These are phyloP conservation scores for Colletotrichum echinochloae DNA, from an alignment of 2,329 filamentous ascomycete species.

Conservation along the genomic window DNA sequence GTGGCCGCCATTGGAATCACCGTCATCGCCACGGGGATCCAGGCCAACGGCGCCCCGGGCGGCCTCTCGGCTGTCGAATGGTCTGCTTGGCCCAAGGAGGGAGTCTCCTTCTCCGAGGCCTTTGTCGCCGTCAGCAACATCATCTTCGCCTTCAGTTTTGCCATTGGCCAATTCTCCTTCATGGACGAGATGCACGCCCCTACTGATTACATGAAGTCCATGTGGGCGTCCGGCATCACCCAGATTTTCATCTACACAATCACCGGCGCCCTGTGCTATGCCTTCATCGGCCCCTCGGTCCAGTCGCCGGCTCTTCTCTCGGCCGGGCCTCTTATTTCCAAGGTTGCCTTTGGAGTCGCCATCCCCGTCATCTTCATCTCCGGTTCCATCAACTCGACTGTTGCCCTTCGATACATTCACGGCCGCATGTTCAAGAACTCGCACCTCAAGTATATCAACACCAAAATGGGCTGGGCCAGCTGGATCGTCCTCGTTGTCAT, in stretches of 20 bases:
- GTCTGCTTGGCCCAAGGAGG: slow-evolving; percentile 59
- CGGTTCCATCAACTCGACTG: slow-evolving; percentile 74
- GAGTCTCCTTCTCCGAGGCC: slow-evolving; percentile 63
- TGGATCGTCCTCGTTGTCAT: slow-evolving; percentile 71
- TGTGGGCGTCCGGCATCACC: slow-evolving; percentile 70
- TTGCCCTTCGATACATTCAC: slow-evolving; percentile 60
- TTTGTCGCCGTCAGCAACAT: slow-evolving; percentile 76
- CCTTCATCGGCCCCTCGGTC: slow-evolving; percentile 73
- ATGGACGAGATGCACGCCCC: slow-evolving; percentile 67
- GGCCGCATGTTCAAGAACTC: slow-evolving; percentile 57
- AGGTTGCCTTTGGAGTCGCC: slow-evolving; percentile 77
- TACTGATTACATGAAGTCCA: slow-evolving; percentile 62
- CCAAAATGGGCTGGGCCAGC: slow-evolving; percentile 58
- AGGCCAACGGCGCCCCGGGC: slow-evolving; percentile 46
- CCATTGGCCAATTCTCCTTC: slow-evolving; percentile 63
- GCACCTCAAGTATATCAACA: slow-evolving; percentile 60
- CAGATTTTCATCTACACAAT: slow-evolving; percentile 75
- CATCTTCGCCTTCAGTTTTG: slow-evolving; percentile 74
- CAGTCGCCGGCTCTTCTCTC: slow-evolving; percentile 76
- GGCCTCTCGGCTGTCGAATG: slow-evolving; percentile 54
- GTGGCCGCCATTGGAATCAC: slow-evolving; percentile 61
- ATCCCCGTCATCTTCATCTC: slow-evolving; percentile 80
- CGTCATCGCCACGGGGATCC: slow-evolving; percentile 50
- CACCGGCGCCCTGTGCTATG: slow-evolving; percentile 76
- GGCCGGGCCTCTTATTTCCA: slow-evolving; percentile 68